A percentile compares a stretch with the other conserved stretches of the same genome.
phyloP scores from a whole-genome alignment of 2,329 filamentous ascomycete genomes.

The Fusarium armeniacum region DNA sequence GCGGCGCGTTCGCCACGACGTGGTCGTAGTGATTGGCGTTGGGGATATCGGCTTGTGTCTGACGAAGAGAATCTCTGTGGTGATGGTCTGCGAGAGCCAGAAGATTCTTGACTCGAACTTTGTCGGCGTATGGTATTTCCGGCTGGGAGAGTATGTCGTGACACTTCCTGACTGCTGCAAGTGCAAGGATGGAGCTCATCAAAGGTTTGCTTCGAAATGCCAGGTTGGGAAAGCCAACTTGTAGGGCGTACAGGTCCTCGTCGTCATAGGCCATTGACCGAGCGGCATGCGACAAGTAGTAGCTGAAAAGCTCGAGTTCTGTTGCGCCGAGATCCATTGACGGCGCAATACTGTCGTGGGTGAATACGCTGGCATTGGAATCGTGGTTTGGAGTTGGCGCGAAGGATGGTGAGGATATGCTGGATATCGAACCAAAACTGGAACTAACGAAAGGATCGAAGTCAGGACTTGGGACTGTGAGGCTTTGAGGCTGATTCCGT shows the following conservation, averaged over 20 bases:
- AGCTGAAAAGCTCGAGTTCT: slow-evolving; percentile 57
- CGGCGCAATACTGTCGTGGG: neutral
- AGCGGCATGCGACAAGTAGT: slow-evolving; percentile 60
- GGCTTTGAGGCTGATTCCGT: slow-evolving; percentile 4
- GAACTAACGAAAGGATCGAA: neutral
- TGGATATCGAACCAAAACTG: slow-evolving; percentile 4
- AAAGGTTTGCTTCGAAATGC: slow-evolving; percentile 57
- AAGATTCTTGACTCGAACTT: slow-evolving; percentile 29
- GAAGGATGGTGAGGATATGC: slow-evolving; percentile 14
- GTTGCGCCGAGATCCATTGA: slow-evolving; percentile 33
- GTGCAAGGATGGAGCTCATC: slow-evolving; percentile 59
- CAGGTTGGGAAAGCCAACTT: slow-evolving; percentile 59
- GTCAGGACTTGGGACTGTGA: neutral
- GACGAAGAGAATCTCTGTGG: slow-evolving; percentile 56
- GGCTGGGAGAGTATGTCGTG: slow-evolving; percentile 50
- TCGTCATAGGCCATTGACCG: slow-evolving; percentile 54
- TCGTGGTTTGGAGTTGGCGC: slow-evolving; percentile 16
- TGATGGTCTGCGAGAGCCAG: slow-evolving; percentile 54
- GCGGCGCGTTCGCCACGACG: slow-evolving; percentile 51
- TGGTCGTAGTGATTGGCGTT: slow-evolving; percentile 50
- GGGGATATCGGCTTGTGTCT: slow-evolving; percentile 54
- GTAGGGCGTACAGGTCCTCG: slow-evolving; percentile 57
- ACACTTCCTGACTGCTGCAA: slow-evolving; percentile 59
- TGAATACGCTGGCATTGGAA: neutral
- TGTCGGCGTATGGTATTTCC: neutral